Evolutionary conservation across 2,329 filamentous ascomycete species (phyloP).

Genomic region (Trichophyton rubrum): DNA sequence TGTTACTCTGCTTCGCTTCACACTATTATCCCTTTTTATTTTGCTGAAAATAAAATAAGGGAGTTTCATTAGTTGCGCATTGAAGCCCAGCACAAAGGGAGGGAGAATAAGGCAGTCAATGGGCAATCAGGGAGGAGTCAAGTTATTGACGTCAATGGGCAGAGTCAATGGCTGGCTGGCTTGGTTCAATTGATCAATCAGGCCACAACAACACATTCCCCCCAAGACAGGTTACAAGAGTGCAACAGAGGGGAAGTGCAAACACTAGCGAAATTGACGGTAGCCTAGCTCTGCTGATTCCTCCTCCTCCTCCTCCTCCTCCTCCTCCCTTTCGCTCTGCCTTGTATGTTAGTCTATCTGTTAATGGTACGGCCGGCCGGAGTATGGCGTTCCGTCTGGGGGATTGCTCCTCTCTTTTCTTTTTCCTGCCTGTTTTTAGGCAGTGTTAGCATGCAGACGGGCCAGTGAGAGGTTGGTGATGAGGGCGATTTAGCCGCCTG

Average conservation of each 20-base stretch:
- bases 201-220: neutral
- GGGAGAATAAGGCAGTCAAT: neutral
- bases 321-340: too few relatives aligned
- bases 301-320: too few relatives aligned
- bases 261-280: neutral
- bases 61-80: too few relatives aligned
- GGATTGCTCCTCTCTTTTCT: neutral
- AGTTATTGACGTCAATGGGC: neutral
- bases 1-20: conserved; percentile 2
- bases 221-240: neutral
- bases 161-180: neutral
- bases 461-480: neutral
- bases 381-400: conserved; percentile 1
- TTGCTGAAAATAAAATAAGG: too few relatives aligned
- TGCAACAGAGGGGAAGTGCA: neutral
- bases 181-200: conserved; percentile 1
- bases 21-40: neutral
- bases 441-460: neutral
- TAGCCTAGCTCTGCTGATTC: neutral
- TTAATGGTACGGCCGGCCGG: neutral
- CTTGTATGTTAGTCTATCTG: too few relatives aligned
- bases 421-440: neutral
- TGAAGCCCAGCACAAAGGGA: neutral
- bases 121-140: neutral
- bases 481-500: neutral